Base-by-base conservation (phyloP, 129 eudicot genomes). In the Pulicaria dysenterica region DNA sequence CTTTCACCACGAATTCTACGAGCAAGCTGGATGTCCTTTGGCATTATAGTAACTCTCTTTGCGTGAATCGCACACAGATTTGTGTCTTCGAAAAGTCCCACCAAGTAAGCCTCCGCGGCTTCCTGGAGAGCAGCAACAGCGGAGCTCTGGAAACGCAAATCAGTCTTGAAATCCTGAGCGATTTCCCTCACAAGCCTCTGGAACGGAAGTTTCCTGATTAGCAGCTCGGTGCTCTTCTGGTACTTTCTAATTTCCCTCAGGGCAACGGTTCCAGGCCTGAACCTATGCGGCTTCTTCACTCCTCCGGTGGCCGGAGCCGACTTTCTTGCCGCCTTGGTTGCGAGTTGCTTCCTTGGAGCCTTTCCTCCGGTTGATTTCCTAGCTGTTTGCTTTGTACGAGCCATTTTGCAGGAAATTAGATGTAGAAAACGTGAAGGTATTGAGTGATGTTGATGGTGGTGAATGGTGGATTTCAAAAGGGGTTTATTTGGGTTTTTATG, bases 21-120 rank as follows among this genome's bases (percentile, higher is more conserved):
- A 5, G 89, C 89, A 4, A 84, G 83, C 75, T 84, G 89, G 2
- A 85, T 85, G 43, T 85, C 89, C 65, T 85, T 85, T 0, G 89
- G 89, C 86, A 82, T 85, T 10, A 85, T 85, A 0, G 89, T 85
- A 1, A 82, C 89, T 10, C 86, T 64, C 77, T 81, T 84, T 0
- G 88, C 88, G 17, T 84, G 88, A 77, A 84, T 84, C 5, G 88
- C 85, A 48, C 88, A 84, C 10, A 84, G 24, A 65, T 84, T 84
- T 0, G 85, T 84, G 44, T 84, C 88, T 54, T 85, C 86, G 17
- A 85, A 85, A 2, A 85, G 54, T 0, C 89, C 82, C 1, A 77
- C 82, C 15, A 82, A 14, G 38, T 82, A 82, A n/a, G 85, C 85
- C 51, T 82, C 82, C 0, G 85, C 60, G 2, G 85, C 82, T 57